Conservation (phyloP, 495 filamentous ascomycete genomes). For the Hamigera avellanea region DNA sequence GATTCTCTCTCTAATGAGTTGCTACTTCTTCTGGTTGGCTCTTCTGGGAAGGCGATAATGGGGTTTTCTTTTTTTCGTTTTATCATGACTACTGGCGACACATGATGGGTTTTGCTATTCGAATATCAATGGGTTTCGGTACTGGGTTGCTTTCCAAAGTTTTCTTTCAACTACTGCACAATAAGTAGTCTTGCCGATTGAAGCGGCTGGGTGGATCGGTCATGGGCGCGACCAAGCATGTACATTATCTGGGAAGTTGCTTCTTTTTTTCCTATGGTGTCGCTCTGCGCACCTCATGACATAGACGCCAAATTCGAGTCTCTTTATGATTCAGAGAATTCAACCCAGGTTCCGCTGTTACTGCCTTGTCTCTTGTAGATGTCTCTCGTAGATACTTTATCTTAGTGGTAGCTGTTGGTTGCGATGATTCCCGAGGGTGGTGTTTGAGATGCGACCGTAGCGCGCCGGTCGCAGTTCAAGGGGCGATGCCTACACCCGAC, state of each 20-base stretch:
- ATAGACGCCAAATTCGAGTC: constrained; percentile 1
- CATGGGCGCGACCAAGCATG: constrained; percentile 26
- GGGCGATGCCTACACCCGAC: too few relatives aligned
- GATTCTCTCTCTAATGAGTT: constrained; percentile 15
- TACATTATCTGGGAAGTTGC: constrained; percentile 27
- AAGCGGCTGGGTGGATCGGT: constrained; percentile 24
- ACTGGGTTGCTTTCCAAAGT: constrained; percentile 26
- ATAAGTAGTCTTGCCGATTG: constrained; percentile 24
- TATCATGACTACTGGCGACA: constrained; percentile 38
- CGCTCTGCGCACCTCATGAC: constrained; percentile 21
- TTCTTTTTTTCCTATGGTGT: constrained; percentile 20
- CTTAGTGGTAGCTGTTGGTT: too few relatives aligned
- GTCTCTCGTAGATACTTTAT: too few relatives aligned
- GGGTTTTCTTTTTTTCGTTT: constrained; percentile 29
- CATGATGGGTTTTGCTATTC: constrained; percentile 37
- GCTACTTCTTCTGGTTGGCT: constrained; percentile 23
- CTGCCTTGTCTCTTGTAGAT: background rate
- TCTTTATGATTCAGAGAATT: background rate
- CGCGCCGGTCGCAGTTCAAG: too few relatives aligned
- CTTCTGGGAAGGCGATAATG: constrained; percentile 37
- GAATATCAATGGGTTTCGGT: constrained; percentile 36
- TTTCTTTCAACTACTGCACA: constrained; percentile 22
- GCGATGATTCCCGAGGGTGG: too few relatives aligned
- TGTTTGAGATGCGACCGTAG: too few relatives aligned
- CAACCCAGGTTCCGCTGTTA: background rate